Conservation (phyloP, 2,329 filamentous ascomycete genomes). For the Emydomyces testavorans region DNA sequence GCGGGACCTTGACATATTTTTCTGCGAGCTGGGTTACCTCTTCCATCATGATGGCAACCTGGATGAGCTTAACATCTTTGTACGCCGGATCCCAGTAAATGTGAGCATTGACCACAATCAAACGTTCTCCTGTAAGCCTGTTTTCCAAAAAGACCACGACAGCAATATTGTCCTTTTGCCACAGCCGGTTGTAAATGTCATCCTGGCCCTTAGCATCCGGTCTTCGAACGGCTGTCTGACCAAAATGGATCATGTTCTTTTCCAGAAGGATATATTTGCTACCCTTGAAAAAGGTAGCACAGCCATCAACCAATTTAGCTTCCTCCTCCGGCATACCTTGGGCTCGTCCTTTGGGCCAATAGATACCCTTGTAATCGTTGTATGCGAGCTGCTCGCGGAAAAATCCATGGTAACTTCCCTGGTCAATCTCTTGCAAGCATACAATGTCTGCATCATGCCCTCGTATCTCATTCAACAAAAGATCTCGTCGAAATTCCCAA, state of each 20-base stretch:
- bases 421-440: slow-evolving; percentile 86
- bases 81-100: slow-evolving; percentile 86
- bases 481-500: slow-evolving; percentile 77
- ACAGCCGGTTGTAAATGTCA: slow-evolving; percentile 95
- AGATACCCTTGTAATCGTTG: slow-evolving; percentile 84
- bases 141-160: slow-evolving; percentile 90
- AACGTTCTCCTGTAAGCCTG: slow-evolving; percentile 70
- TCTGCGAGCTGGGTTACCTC: slow-evolving; percentile 76
- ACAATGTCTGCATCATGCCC: slow-evolving; percentile 76
- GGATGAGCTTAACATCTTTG: slow-evolving; percentile 90
- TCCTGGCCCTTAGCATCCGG: slow-evolving; percentile 96
- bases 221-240: slow-evolving; percentile 80
- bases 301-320: slow-evolving; percentile 82
- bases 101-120: slow-evolving; percentile 91
- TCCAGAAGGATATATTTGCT: slow-evolving; percentile 90
- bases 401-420: slow-evolving; percentile 81
- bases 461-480: slow-evolving; percentile 72
- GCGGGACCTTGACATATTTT: slow-evolving; percentile 65
- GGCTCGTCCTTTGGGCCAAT: slow-evolving; percentile 80
- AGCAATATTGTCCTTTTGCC: slow-evolving; percentile 96
- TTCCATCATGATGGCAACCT: slow-evolving; percentile 92
- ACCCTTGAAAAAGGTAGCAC: slow-evolving; percentile 91
- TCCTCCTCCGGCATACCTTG: slow-evolving; percentile 88
- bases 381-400: slow-evolving; percentile 79
- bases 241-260: slow-evolving; percentile 88